Conservation (phyloP, 108 stramenopile species). For the Parietichytrium sp. region DNA sequence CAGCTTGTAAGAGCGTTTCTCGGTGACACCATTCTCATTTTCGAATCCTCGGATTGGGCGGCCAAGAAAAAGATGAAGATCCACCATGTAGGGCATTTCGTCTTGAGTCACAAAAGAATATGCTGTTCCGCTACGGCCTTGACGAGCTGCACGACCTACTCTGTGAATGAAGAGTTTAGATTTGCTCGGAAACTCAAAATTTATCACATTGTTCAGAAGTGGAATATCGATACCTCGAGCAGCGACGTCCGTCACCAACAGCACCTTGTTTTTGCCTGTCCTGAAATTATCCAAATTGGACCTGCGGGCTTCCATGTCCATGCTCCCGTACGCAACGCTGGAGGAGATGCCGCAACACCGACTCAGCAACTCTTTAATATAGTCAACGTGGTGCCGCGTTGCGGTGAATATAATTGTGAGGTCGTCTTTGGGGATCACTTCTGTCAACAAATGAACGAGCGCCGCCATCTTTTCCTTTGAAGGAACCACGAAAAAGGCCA, state of each 20-base stretch:
- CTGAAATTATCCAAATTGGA: slow-evolving; percentile 81
- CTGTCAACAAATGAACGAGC: slow-evolving; percentile 79
- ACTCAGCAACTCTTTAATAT: slow-evolving; percentile 74
- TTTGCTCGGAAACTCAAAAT: slow-evolving; percentile 87
- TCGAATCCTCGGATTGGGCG: slow-evolving; percentile 58
- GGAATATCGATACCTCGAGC: slow-evolving; percentile 97
- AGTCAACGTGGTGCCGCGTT: slow-evolving; percentile 94
- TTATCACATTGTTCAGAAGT: slow-evolving; percentile 93
- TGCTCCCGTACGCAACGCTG: slow-evolving; percentile 87
- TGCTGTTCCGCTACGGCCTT: slow-evolving; percentile 83
- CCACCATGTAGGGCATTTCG: slow-evolving; percentile 95
- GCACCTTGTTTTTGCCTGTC: slow-evolving; percentile 69
- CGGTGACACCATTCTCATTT: slow-evolving; percentile 44
- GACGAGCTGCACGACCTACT: slow-evolving; percentile 84
- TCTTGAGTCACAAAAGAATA: slow-evolving; percentile 90
- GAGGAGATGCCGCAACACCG: slow-evolving; percentile 58
- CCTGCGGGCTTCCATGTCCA: slow-evolving; percentile 87
- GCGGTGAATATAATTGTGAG: slow-evolving; percentile 88
- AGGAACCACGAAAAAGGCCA: slow-evolving; percentile 84
- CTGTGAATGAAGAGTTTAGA: slow-evolving; percentile 96
- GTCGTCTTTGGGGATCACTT: slow-evolving; percentile 71
- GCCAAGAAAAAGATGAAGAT: slow-evolving; percentile 89
- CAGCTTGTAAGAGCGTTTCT: slow-evolving; percentile 65
- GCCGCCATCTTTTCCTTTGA: slow-evolving; percentile 89
- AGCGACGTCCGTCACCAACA: slow-evolving; percentile 96